These are phyloP conservation scores for Ochromonadaceae sp. DNA, from an alignment of 352 stramenopile genomes.

Conservation along the genomic window DNA sequence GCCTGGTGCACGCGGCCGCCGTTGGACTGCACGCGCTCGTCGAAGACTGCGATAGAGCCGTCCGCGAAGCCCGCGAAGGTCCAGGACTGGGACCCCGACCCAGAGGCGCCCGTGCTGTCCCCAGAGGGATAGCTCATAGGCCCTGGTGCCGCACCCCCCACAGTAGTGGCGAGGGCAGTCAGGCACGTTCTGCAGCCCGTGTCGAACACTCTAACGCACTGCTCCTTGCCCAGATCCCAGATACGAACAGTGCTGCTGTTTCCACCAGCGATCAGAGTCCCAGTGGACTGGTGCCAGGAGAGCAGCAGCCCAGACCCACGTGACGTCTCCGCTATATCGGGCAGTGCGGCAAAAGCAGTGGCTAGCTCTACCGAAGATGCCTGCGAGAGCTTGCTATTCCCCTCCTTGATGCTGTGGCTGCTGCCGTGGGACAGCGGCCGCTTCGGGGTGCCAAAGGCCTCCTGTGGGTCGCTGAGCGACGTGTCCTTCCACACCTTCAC, in stretches of 20 bases:
- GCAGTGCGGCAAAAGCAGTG: constrained; percentile 75
- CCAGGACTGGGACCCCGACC: no score
- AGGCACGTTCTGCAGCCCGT: constrained; percentile 72
- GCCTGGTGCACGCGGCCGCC: constrained; percentile 36
- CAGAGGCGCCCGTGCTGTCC: no score
- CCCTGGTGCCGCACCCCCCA: no score
- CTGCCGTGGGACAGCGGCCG: no score
- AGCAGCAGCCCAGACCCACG: constrained; percentile 81
- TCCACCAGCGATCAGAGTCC: constrained; percentile 72
- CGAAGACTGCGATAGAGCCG: constrained; percentile 80
- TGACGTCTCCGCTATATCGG: constrained; percentile 60
- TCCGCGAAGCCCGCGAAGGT: constrained; percentile 76
- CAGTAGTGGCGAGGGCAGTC: constrained; percentile 55
- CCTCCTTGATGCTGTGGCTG: no score
- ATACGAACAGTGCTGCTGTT: constrained; percentile 71
- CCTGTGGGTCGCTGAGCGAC: not conserved
- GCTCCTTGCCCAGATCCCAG: constrained; percentile 86
- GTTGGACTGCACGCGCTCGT: constrained; percentile 60
- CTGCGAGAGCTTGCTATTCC: constrained; percentile 29
- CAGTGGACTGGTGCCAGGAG: constrained; percentile 80
- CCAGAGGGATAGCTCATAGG: no score
- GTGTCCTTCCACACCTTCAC: constrained; percentile 78
- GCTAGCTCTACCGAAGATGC: constrained; percentile 52
- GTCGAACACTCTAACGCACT: constrained; percentile 49
- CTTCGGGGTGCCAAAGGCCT: no score